These are phyloP conservation scores for Boletus tylopilopsis DNA, from an alignment of 768 basidiomycete species.

Conservation along the genomic window DNA sequence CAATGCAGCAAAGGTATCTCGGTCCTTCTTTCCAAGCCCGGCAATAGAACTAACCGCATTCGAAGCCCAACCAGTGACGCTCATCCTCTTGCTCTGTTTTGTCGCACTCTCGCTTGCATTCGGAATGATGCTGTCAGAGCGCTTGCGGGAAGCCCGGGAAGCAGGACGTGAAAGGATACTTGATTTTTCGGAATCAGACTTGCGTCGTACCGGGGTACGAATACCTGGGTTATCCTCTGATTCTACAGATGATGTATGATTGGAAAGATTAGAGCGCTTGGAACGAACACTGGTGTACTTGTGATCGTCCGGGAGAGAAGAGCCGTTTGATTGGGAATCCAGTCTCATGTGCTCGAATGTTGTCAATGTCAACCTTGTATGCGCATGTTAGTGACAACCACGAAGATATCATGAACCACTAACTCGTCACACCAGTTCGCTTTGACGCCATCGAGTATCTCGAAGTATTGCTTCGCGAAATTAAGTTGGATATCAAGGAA, in stretches of 20 bases:
- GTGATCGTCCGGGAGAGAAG: slow-evolving; percentile 19
- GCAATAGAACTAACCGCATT: slow-evolving; percentile 61
- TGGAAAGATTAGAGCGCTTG: slow-evolving; percentile 28
- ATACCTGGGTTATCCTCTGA: slow-evolving; percentile 34
- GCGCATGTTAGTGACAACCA: slow-evolving; percentile 3
- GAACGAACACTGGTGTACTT: slow-evolving; percentile 34
- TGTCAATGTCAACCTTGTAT: slow-evolving; percentile 27
- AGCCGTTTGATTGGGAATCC: slow-evolving; percentile 14
- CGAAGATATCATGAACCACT: slow-evolving; percentile 17
- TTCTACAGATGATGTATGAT: slow-evolving; percentile 22
- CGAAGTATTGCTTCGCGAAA: slow-evolving; percentile 69
- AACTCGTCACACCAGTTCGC: slow-evolving; percentile 66
- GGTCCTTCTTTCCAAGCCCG: slow-evolving; percentile 53
- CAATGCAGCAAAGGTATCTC: slow-evolving; percentile 58
- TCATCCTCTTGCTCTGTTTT: slow-evolving; percentile 39
- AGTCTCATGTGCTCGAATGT: slow-evolving; percentile 24
- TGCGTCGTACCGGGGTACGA: slow-evolving; percentile 31
- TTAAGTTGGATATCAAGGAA: slow-evolving; percentile 74
- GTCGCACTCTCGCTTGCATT: slow-evolving; percentile 33
- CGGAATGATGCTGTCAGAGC: slow-evolving; percentile 53
- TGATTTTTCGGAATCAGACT: slow-evolving; percentile 40
- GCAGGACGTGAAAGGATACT: slow-evolving; percentile 52
- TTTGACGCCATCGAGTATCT: slow-evolving; percentile 69
- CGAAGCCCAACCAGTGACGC: slow-evolving; percentile 53
- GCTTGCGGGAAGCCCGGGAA: slow-evolving; percentile 62